phyloP scores from a whole-genome alignment of 2,329 filamentous ascomycete genomes.

The Plectosphaerella cucumerina region DNA sequence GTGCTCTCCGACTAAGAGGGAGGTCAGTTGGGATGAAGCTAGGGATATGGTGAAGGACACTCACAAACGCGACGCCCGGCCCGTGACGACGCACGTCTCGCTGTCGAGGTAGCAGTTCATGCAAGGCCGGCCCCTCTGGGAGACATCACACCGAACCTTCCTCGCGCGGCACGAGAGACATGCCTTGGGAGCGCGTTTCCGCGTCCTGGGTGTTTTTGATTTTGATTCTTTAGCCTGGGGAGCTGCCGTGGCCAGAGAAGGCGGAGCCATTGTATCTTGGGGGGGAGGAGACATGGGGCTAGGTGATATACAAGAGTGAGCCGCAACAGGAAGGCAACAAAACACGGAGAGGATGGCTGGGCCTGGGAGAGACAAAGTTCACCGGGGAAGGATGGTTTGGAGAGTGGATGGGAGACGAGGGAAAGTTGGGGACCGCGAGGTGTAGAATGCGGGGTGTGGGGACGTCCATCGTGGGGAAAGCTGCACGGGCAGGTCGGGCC shows the following conservation, averaged over 20 bases:
- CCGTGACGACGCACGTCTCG: constrained; percentile 36
- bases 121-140: constrained; percentile 42
- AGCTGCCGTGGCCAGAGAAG: constrained; percentile 9
- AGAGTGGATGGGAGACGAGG: too few species aligned
- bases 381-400: too few species aligned
- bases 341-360: too few species aligned
- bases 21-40: background rate
- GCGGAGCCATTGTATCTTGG: constrained; percentile 5
- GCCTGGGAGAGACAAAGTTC: too few species aligned
- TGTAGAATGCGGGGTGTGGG: too few species aligned
- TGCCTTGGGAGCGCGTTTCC: constrained; percentile 45
- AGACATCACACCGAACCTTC: constrained; percentile 48
- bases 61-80: constrained; percentile 34
- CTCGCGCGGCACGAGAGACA: constrained; percentile 47
- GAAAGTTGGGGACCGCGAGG: too few species aligned
- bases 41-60: constrained; percentile 9
- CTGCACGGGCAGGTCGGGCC: too few species aligned
- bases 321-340: too few species aligned
- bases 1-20: constrained; percentile 19
- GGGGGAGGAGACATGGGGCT: background rate
- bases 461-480: too few species aligned
- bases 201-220: constrained; percentile 29
- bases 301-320: too few species aligned
- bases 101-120: constrained; percentile 50
- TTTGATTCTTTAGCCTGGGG: constrained; percentile 17